Percentiles rank a stretch among this genome's conserved stretches.
phyloP scores from a whole-genome alignment of 2,329 filamentous ascomycete species.

The Paecilomyces niveus region DNA sequence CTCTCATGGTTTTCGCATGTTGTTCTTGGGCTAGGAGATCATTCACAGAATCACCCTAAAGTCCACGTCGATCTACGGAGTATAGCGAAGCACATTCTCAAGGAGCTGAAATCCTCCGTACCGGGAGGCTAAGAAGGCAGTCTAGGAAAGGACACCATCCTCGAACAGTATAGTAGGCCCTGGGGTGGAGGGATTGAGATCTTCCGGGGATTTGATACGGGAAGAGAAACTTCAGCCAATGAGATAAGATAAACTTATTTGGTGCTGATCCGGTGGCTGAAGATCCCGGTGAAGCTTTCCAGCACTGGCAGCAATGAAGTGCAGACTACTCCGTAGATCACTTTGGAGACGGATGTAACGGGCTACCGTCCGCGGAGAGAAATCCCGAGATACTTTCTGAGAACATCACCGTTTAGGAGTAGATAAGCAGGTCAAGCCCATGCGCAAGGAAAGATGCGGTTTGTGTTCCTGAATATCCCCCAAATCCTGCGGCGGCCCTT shows the following conservation, averaged over 20 bases:
- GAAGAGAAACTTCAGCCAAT: background rate
- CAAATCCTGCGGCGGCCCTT: no score
- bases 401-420: no score
- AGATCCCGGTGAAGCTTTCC: background rate
- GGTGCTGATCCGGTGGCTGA: background rate
- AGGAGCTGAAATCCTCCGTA: background rate
- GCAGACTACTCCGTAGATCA: no score
- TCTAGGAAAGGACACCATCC: background rate
- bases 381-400: no score
- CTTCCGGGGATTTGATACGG: background rate
- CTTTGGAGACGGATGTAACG: no score
- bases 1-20: background rate
- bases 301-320: background rate
- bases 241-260: background rate
- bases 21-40: background rate
- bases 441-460: no score
- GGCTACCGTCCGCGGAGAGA: background rate
- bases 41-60: background rate
- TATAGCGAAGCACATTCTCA: background rate
- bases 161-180: background rate
- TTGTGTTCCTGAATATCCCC: no score
- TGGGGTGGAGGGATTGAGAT: background rate
- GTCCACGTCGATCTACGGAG: background rate
- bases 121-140: no score
- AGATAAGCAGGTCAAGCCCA: no score